Evolutionary conservation across 306 rosid species (phyloP).

Genomic region (Luffa acutangula): DNA sequence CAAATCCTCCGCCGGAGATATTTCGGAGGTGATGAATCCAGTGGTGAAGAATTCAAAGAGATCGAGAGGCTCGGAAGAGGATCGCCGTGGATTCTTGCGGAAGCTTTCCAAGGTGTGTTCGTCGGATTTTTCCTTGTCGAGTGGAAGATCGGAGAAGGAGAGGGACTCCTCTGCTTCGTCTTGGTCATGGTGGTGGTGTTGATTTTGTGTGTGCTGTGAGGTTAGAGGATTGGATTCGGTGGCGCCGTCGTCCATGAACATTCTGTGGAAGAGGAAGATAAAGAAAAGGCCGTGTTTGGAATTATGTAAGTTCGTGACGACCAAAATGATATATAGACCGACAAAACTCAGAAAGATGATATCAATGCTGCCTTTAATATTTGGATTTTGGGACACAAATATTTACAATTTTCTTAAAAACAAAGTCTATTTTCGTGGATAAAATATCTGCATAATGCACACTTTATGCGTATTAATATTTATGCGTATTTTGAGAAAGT

Average conservation of each 20-base stretch:
- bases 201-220: neutral
- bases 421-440: neutral
- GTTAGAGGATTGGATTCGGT: neutral
- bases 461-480: too few relatives aligned
- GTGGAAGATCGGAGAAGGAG: conserved; percentile 50
- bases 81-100: conserved; percentile 10
- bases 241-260: neutral
- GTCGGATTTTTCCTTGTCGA: conserved; percentile 16
- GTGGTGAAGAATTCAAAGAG: conserved; percentile 40
- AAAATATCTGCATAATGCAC: neutral
- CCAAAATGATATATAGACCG: neutral
- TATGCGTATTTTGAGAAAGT: too few relatives aligned
- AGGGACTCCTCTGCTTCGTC: conserved; percentile 34
- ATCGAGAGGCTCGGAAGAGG: conserved; percentile 21
- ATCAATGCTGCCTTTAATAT: neutral
- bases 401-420: neutral
- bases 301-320: neutral
- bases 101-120: neutral
- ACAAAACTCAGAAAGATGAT: neutral
- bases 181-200: neutral
- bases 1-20: conserved; percentile 58
- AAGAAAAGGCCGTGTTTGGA: neutral
- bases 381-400: neutral
- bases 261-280: neutral
- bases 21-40: conserved; percentile 23